Evolutionary conservation across 2,329 filamentous ascomycete species (phyloP).

Genomic region (Fusarium setosum): DNA sequence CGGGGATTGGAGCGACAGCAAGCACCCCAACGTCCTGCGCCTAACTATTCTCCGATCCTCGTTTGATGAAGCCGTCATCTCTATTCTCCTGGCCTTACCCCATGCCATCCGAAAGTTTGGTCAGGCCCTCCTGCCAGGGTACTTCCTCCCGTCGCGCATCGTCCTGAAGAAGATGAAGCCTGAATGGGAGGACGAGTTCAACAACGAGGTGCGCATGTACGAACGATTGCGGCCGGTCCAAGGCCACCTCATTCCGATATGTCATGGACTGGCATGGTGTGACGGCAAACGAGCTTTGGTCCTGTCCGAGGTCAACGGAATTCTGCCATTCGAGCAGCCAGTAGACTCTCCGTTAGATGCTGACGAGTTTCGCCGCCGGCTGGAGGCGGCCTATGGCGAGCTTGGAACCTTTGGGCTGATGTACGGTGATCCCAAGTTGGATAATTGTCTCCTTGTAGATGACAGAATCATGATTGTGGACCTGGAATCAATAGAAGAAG

Average conservation of each 20-base stretch:
- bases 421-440: constrained; percentile 18
- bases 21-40: not conserved
- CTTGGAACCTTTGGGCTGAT: not conserved
- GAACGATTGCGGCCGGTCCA: constrained; percentile 11
- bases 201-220: constrained; percentile 30
- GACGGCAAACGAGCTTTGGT: constrained; percentile 21
- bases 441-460: constrained; percentile 25
- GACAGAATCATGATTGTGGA: constrained; percentile 19
- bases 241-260: constrained; percentile 21
- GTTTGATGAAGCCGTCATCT: not conserved
- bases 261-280: constrained; percentile 18
- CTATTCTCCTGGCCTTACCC: not conserved
- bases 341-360: constrained; percentile 1
- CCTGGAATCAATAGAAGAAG: not conserved
- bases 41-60: not conserved
- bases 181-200: constrained; percentile 27
- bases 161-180: constrained; percentile 29
- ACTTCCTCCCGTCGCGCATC: constrained; percentile 20
- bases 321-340: constrained; percentile 7
- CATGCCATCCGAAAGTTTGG: not conserved
- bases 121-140: not conserved
- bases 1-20: not conserved
- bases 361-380: not conserved
- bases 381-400: not conserved
- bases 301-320: constrained; percentile 18